Evolutionary conservation across 2,329 filamentous ascomycete genomes (phyloP), one percentile per base, ranked within the genome.

Genomic region (Rhynchosporium graminicola): DNA sequence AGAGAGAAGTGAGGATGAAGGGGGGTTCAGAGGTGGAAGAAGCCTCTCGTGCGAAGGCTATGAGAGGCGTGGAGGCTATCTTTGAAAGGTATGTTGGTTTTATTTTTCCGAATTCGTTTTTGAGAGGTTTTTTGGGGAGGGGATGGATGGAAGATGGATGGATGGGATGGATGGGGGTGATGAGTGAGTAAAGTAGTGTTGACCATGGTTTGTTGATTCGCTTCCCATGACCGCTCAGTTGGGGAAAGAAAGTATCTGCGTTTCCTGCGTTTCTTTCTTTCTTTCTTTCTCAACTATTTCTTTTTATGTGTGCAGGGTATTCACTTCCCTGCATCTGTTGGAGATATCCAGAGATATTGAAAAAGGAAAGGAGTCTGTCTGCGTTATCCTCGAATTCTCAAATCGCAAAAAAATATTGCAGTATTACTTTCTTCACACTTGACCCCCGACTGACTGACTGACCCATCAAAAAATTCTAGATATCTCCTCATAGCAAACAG

Each of bases 41-140:
- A 6, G 33, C 33, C 33, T 60, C 67, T 62, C 64, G 61, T 58
- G 66, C 58, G 33, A 64, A 66, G 42, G 70, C 71, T 8, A 62
- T 70, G 45, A 70, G 66, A 36, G 68, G 63, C n/a, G 66, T 73
- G 9, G 59, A 71, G 46, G 67, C 67, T 48, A 70, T 72, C 8
- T 72, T 72, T 62, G 68, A 73, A 26, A 63, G 70, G 70, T 71
- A 68, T 52, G 68, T 64, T 38, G 29, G 9, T 46, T 40, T 10
- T 8, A 20, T 15, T 28, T 45, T 59, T 13, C 29, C 20, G 20
- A 20, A 20, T 20, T 20, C 20, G 20, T 20, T 20, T 20, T 20
- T 20, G 20, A 20, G 20, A 20, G 20, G 20, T 20, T 20, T 20
- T 20, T 20, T 20, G 20, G 20, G 20, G 20, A 20, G 20, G 20